Evolutionary conservation across 2,329 filamentous ascomycete species (phyloP), one percentile per base, ranked within the genome.

Genomic region (Scedosporium aurantiacum): DNA sequence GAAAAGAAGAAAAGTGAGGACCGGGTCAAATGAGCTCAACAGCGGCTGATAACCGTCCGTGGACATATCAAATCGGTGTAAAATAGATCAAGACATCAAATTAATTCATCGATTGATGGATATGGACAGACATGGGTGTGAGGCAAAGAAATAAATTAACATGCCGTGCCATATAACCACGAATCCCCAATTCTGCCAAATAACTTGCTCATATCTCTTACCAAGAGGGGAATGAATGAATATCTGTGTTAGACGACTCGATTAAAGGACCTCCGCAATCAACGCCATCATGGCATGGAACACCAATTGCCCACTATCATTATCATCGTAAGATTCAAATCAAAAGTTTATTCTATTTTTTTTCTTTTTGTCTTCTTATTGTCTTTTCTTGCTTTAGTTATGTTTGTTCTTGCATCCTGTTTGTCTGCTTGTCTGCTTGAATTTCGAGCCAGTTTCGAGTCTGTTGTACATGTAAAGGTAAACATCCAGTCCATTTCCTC

Each of bases 341-440:
- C 14, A 8, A 37, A 37, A 37, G 1, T 37, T 37, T 37, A 12
- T 37, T 37, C n/a, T 23, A 25, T 55, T 55, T 16, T 55, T 55
- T 55, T 55, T 28, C 18, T 28, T 8, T 57, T 54, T 0, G 5
- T 25, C 1, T 23, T 23, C 16, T 18, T 57, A 18, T 57, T 37
- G 5, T 5, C 40, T 57, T 57, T 40, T 3, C 8, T 57, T 23
- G n/a, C 14, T 40, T 37, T n/a, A 2, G 14, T 40, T 10, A n/a
- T 50, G 21, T 23, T 50, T 50, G n/a, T 50, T 50, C 14, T 37
- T 57, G 54, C 54, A 57, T 57, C 23, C 54, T 57, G 54, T 57
- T 57, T 57, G 27, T 57, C 54, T 57, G 54, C 54, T 18, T n/a
- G 16, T 4, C 32, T 12, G 32, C 32, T 37, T 37, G 32, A 12